Evolutionary conservation across 257 asterid genomes (phyloP).

Genomic region (Knoxia roxburghii): DNA sequence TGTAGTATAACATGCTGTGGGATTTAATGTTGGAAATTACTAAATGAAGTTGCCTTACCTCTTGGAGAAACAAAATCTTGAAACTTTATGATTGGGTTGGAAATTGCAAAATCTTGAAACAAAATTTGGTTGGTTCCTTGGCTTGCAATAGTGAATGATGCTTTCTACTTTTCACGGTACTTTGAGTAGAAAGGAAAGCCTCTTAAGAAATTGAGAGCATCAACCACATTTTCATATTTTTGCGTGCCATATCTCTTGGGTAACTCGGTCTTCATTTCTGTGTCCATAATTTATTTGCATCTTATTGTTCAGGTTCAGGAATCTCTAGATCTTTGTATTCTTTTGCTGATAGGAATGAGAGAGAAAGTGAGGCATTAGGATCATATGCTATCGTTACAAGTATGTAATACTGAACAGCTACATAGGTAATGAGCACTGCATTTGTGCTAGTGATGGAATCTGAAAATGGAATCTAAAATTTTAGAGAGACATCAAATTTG

Average conservation of each 20-base stretch:
- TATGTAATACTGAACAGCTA: neutral
- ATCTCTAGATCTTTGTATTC: neutral
- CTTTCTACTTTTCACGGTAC: neutral
- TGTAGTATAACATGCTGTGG: conserved; percentile 1
- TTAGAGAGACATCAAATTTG: neutral
- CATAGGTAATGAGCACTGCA: neutral
- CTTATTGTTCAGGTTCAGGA: neutral
- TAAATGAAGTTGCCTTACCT: neutral
- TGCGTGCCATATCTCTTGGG: neutral
- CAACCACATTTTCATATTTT: neutral
- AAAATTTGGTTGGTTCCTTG: neutral
- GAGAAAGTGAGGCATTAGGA: neutral
- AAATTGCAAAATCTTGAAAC: no score
- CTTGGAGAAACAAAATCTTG: neutral
- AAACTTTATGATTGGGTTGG: neutral
- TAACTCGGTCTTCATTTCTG: neutral
- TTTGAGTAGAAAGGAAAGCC: neutral
- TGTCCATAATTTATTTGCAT: neutral
- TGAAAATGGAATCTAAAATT: neutral
- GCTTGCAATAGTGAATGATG: neutral
- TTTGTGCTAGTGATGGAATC: neutral
- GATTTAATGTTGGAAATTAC: no score
- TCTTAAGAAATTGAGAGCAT: neutral
- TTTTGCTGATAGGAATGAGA: neutral
- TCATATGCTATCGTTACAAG: neutral